Base-by-base conservation (phyloP, 1,139 yeast genomes). In the Pichia sp. region DNA sequence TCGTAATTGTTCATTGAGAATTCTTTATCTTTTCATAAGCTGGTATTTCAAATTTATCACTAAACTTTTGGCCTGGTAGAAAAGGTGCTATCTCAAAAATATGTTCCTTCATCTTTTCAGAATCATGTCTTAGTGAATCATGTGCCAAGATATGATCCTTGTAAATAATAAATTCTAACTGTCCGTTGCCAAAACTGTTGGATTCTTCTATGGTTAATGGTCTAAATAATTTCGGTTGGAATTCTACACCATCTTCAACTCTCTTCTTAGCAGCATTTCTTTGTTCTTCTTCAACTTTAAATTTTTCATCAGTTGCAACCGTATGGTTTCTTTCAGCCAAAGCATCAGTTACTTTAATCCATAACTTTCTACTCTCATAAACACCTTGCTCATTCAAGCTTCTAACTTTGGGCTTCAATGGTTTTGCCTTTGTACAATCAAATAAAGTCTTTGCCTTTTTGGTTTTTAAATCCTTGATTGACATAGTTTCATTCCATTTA, bases 401-500 rank as follows among this genome's bases (percentile, higher is more conserved):
- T 58, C 94, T 81, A 3, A 87, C 95, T 50, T 69, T 69, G 22
- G 97, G 96, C 50, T 70, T 71, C 35, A 67, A 55, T 3, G 80
- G 79, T 3, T 55, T 58, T 7, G 88, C 75, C 20, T 69, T 70
- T 16, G 62, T 58, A 2, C 94, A 79, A 61, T 92, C 95, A 56
- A 81, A 82, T 23, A 88, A 74, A 1, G 77, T 75, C 2, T 64
- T 56, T 41, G 69, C 66, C 37, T 55, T 49, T 18, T 52, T 55
- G 2, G 57, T 26, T 37, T 50, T 50, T 40, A 71, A 53, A 56
- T 82, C 72, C 59, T 79, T 82, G 50, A 89, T 78, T 49, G 82
- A 77, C 79, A 92, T 83, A 2, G 82, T 71, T 51, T 83, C 96
- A 66, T 89, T 89, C 98, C 98, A 92, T 66, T 92, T 92, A 18